phyloP scores from a whole-genome alignment of 495 filamentous ascomycete genomes.

The Xylaria cubensis region DNA sequence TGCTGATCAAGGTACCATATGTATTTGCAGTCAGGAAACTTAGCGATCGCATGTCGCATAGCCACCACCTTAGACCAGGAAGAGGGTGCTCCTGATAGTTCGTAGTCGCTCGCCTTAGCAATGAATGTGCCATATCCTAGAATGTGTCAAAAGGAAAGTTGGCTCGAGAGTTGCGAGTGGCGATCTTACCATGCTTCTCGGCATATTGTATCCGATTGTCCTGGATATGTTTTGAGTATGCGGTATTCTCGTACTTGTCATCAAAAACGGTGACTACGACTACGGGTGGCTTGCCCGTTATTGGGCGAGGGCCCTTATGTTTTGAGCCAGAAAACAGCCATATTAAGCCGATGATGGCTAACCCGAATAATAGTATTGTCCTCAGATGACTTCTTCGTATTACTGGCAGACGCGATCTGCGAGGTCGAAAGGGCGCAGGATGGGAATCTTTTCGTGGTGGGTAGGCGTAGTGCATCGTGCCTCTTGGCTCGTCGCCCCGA shows the following conservation, averaged over 20 bases:
- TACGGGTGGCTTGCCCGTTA: conserved; percentile 75
- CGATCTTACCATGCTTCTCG: conserved; percentile 77
- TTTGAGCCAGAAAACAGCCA: conserved; percentile 62
- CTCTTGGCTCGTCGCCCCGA: conserved; percentile 18
- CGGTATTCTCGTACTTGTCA: conserved; percentile 61
- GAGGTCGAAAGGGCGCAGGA: conserved; percentile 65
- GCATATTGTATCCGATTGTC: conserved; percentile 90
- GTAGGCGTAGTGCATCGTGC: conserved; percentile 87
- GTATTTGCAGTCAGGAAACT: conserved; percentile 72
- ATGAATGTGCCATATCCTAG: conserved; percentile 90
- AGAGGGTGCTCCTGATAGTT: conserved; percentile 66
- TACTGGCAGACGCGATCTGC: conserved; percentile 63
- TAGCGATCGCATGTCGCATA: conserved; percentile 87
- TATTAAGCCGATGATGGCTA: conserved; percentile 65
- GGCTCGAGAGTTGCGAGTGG: conserved; percentile 5
- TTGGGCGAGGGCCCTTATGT: conserved; percentile 44
- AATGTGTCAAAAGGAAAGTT: conserved; percentile 13
- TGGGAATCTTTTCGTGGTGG: conserved; percentile 82
- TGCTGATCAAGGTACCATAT: conserved; percentile 87
- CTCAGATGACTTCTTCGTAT: conserved; percentile 74
- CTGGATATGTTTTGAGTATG: conserved; percentile 72
- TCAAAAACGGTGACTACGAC: conserved; percentile 92
- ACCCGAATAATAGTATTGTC: conserved; percentile 61
- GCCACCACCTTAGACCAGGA: conserved; percentile 85
- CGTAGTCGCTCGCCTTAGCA: conserved; percentile 75